Percentiles rank a stretch among this genome's conserved stretches.
phyloP scores from a whole-genome alignment of 2,329 filamentous ascomycete genomes.

The Ascosphaera aggregata region DNA sequence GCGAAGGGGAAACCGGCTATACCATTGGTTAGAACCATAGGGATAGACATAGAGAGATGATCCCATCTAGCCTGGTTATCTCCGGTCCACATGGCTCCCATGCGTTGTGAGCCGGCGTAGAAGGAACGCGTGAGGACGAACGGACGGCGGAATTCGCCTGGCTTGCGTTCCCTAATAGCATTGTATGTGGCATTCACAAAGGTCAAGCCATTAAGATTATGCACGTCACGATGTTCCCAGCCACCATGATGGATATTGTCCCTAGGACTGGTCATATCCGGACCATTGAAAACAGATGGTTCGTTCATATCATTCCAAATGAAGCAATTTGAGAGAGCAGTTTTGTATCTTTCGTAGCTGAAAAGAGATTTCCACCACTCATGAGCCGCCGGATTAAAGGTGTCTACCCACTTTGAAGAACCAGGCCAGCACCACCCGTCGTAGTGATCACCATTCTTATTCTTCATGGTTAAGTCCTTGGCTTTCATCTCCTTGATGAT shows the following conservation, averaged over 20 bases:
- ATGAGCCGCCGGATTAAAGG: slow-evolving; percentile 77
- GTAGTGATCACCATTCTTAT: slow-evolving; percentile 73
- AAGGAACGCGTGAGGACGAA: slow-evolving; percentile 88
- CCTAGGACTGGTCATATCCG: slow-evolving; percentile 96
- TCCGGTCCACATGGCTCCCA: slow-evolving; percentile 95
- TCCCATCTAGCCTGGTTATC: slow-evolving; percentile 91
- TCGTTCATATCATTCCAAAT: slow-evolving; percentile 99
- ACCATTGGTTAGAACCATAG: slow-evolving; percentile 84
- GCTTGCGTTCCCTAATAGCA: slow-evolving; percentile 61
- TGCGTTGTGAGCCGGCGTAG: slow-evolving; percentile 71
- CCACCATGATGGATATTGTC: slow-evolving; percentile 79
- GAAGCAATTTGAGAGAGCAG: slow-evolving; percentile 65
- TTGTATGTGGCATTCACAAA: slow-evolving; percentile 87
- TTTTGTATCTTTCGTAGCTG: slow-evolving; percentile 71
- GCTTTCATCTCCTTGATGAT: slow-evolving; percentile 63
- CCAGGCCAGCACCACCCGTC: slow-evolving; percentile 99
- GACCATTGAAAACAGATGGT: slow-evolving; percentile 94
- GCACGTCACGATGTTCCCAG: slow-evolving; percentile 93
- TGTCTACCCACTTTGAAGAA: slow-evolving; percentile 87
- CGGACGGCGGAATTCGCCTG: slow-evolving; percentile 62
- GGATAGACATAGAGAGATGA: slow-evolving; percentile 68
- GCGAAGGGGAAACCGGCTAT: slow-evolving; percentile 86
- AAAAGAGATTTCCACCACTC: slow-evolving; percentile 85
- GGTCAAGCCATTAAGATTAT: slow-evolving; percentile 89
- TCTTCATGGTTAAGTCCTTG: slow-evolving; percentile 62